These are phyloP conservation scores for Fusarium citri DNA, from an alignment of 2,329 filamentous ascomycete genomes.

Conservation along the genomic window DNA sequence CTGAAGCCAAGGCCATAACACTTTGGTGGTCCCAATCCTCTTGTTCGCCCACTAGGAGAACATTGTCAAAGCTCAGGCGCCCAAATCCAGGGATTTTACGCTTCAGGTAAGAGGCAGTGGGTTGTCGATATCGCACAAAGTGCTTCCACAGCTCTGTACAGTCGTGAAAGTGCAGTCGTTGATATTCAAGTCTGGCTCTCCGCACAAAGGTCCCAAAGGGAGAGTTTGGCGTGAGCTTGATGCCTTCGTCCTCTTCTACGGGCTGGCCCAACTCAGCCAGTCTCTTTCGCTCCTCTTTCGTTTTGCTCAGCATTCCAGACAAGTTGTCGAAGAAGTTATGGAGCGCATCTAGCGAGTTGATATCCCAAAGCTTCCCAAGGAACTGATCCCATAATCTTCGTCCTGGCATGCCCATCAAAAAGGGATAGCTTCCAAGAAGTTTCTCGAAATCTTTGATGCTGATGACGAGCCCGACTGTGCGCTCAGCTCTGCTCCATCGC, in stretches of 20 bases:
- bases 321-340: constrained; percentile 78
- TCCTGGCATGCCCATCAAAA: constrained; percentile 72
- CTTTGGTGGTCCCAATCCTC: constrained; percentile 62
- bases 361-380: constrained; percentile 82
- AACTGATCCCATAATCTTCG: constrained; percentile 90
- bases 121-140: constrained; percentile 83
- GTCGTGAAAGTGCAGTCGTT: constrained; percentile 82
- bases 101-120: constrained; percentile 75
- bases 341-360: constrained; percentile 85
- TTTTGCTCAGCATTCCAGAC: constrained; percentile 68
- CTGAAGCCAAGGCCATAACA: constrained; percentile 58
- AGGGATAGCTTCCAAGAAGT: constrained; percentile 64
- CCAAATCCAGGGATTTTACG: constrained; percentile 70
- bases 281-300: constrained; percentile 69
- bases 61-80: constrained; percentile 67
- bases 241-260: constrained; percentile 62
- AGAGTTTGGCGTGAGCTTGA: constrained; percentile 77
- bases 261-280: constrained; percentile 60
- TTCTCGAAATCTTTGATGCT: constrained; percentile 70
- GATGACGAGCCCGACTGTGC: constrained; percentile 63
- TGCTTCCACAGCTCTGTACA: constrained; percentile 81
- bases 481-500: constrained; percentile 63
- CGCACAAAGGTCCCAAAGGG: constrained; percentile 86
- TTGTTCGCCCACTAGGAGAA: constrained; percentile 62
- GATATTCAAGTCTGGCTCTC: constrained; percentile 81